A percentile compares a stretch with the other conserved stretches of the same genome.
phyloP scores from a whole-genome alignment of 331 rosid genomes.

The Rhamnella rubrinervis region DNA sequence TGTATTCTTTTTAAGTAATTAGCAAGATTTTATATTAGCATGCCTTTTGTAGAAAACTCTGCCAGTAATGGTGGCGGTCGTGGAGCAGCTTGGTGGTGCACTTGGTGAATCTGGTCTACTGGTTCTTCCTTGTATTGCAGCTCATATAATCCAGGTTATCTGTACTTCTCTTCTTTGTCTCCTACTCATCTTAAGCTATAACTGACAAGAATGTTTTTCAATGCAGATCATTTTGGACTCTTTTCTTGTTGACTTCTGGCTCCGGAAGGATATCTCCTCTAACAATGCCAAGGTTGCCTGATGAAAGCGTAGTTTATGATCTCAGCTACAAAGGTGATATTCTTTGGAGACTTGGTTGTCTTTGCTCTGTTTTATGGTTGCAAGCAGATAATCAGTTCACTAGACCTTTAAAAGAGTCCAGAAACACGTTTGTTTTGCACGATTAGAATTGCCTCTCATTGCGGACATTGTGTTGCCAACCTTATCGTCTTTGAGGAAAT shows the following conservation, averaged over 20 bases:
- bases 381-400: slow-evolving; percentile 4
- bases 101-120: slow-evolving; percentile 87
- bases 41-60: slow-evolving; percentile 71
- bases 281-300: slow-evolving; percentile 40
- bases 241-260: slow-evolving; percentile 70
- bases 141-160: slow-evolving; percentile 88
- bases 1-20: neutral
- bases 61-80: slow-evolving; percentile 93
- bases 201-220: slow-evolving; percentile 30
- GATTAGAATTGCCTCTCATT: too few relatives aligned
- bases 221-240: slow-evolving; percentile 75
- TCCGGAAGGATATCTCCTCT: slow-evolving; percentile 38
- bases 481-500: too few relatives aligned
- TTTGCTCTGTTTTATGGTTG: slow-evolving; percentile 11
- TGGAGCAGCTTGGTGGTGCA: slow-evolving; percentile 79
- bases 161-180: neutral
- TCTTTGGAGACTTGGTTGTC: slow-evolving; percentile 5
- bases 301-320: slow-evolving; percentile 5
- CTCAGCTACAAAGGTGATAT: neutral
- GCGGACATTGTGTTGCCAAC: too few relatives aligned
- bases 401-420: neutral
- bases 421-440: too few relatives aligned
- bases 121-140: slow-evolving; percentile 93
- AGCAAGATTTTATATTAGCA: slow-evolving; percentile 5
- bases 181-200: slow-evolving; percentile 8